phyloP scores from a whole-genome alignment of 352 stramenopile genomes.

The Blastocystis sp. region DNA sequence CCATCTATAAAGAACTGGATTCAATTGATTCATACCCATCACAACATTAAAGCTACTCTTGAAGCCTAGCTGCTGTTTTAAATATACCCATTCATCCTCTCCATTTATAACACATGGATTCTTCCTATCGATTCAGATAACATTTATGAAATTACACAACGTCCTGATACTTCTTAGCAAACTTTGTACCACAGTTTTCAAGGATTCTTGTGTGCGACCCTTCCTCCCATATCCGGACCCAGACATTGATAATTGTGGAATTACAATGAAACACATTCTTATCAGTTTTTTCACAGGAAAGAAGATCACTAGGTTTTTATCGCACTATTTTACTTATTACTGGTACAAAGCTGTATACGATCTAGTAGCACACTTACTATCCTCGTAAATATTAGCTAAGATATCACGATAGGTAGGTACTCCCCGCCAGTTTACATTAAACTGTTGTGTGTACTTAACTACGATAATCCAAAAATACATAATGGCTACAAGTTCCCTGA shows the following conservation, averaged over 20 bases:
- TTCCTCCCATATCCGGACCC: slow-evolving; percentile 19
- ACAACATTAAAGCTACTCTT: not conserved
- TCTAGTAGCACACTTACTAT: not conserved
- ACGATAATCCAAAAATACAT: not conserved
- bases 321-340: not conserved
- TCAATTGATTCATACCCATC: not conserved
- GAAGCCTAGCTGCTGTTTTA: not conserved
- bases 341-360: slow-evolving; percentile 30
- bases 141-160: not conserved
- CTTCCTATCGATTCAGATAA: not conserved
- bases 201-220: not conserved
- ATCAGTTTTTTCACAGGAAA: slow-evolving; percentile 21
- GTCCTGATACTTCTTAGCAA: not conserved
- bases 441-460: slow-evolving; percentile 48
- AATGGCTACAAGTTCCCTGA: not conserved
- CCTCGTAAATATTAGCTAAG: not conserved
- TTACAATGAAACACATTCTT: not conserved
- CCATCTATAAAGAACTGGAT: not conserved
- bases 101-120: not conserved
- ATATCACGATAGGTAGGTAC: slow-evolving; percentile 13
- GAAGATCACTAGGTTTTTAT: not conserved
- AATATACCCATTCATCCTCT: not conserved
- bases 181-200: not conserved
- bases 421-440: slow-evolving; percentile 46
- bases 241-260: slow-evolving; percentile 24